phyloP scores from a whole-genome alignment of 768 basidiomycete species.

The Termitomyces sp. region DNA sequence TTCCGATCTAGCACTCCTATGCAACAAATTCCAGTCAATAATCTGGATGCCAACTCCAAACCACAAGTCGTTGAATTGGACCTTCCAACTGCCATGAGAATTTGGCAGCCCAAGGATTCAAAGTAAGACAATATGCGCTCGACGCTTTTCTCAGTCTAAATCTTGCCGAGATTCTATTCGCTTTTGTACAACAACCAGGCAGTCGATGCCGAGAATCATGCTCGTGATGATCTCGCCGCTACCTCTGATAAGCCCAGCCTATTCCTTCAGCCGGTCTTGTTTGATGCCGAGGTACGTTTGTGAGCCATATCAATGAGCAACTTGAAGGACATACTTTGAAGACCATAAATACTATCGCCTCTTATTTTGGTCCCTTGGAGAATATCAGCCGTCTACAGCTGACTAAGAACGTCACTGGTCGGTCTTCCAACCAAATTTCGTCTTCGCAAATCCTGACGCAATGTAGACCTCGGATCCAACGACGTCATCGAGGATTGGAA shows the following conservation, averaged over 20 bases:
- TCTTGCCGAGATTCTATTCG: slow-evolving; percentile 28
- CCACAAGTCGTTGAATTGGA: slow-evolving; percentile 35
- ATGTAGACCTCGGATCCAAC: not conserved
- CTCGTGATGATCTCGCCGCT: slow-evolving; percentile 12
- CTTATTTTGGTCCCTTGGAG: slow-evolving; percentile 65
- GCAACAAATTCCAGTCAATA: slow-evolving; percentile 24
- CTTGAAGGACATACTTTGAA: slow-evolving; percentile 17
- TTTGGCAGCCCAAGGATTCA: slow-evolving; percentile 46
- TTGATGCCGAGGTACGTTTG: slow-evolving; percentile 49
- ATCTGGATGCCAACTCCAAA: slow-evolving; percentile 11
- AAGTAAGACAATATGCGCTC: slow-evolving; percentile 33
- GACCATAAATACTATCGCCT: slow-evolving; percentile 48
- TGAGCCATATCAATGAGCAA: not conserved
- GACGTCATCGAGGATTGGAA: slow-evolving; percentile 14
- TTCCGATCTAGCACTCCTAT: slow-evolving; percentile 29
- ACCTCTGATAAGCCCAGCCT: slow-evolving; percentile 26
- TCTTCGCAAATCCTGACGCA: not conserved
- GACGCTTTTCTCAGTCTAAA: not conserved
- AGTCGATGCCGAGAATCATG: slow-evolving; percentile 29
- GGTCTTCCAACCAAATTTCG: not conserved
- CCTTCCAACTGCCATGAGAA: slow-evolving; percentile 56
- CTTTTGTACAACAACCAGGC: slow-evolving; percentile 58
- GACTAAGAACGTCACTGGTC: slow-evolving; percentile 11
- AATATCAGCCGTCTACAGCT: slow-evolving; percentile 34
- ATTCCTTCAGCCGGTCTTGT: slow-evolving; percentile 53